Evolutionary conservation across 257 asterid genomes (phyloP), one percentile per base, ranked within the genome.

Genomic region (Forsythia viridissima): DNA sequence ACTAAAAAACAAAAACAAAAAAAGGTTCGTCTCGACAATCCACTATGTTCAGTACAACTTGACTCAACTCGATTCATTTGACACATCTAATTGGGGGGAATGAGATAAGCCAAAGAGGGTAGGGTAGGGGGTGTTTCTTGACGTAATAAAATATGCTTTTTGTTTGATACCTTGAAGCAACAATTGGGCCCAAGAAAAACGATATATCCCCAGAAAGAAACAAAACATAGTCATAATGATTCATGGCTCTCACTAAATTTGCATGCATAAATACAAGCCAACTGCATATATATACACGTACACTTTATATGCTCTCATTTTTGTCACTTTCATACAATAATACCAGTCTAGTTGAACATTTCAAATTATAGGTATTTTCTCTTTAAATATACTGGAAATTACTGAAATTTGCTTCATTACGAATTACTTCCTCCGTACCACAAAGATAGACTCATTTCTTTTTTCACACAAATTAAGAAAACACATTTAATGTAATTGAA

Each of bases 181-280:
- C 65, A 55, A n/a, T 7, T 38, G 42, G 46, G 30, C 46, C 73
- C 42, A 16, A 24, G 74, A 20, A 70, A 41, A 70, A 70, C 10
- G 51, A 70, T 40, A 38, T 39, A 70, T 70, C 74, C 74, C 36
- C 24, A 41, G 55, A 70, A 70, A 13, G 57, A 44, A 40, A 41
- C 74, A 41, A 70, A 75, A 79, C 68, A 73, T 13, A 41, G 63
- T 82, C 83, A 85, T 84, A 76, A 79, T 76, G 81, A 51, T 73
- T 30, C 39, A 52, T 77, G 79, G 73, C 77, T 37, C 69, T 79
- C 83, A 75, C 85, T 91, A 79, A 87, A 71, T 71, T 85, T 84
- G 85, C 87, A 85, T 90, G 90, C 88, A 89, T 72, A 88, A 73
- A 82, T 77, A 78, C 55, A 72, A n/a, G 34, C 77, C 81, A 80